Conservation (phyloP, 2,329 filamentous ascomycete genomes). For the Ophiobolus disseminans region DNA sequence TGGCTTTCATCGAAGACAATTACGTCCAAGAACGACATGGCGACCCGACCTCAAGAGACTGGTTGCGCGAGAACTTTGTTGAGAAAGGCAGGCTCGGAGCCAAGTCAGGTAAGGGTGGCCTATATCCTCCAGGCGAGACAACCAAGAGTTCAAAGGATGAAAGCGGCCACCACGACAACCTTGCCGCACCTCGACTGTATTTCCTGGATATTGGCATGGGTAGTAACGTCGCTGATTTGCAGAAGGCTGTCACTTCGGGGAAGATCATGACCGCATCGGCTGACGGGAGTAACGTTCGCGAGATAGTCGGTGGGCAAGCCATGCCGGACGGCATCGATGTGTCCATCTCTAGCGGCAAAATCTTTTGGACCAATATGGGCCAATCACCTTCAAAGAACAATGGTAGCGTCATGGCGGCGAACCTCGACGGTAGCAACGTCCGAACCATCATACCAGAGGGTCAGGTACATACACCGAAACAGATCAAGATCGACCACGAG, state of each 20-base stretch:
- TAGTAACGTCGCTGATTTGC: slow-evolving; percentile 6
- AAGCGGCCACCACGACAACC: slow-evolving; percentile 9
- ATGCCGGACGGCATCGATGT: slow-evolving; percentile 46
- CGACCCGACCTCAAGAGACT: slow-evolving; percentile 52
- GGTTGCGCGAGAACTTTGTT: slow-evolving; percentile 55
- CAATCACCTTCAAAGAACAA: slow-evolving; percentile 35
- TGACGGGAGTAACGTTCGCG: slow-evolving; percentile 9
- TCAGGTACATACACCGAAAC: slow-evolving; percentile 53
- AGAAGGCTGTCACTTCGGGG: slow-evolving; percentile 4
- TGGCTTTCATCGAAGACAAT: slow-evolving; percentile 61
- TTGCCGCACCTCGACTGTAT: slow-evolving; percentile 6
- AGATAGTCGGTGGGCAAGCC: slow-evolving; percentile 11
- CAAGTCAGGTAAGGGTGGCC: slow-evolving; percentile 42
- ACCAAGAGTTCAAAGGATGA: slow-evolving; percentile 44
- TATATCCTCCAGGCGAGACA: slow-evolving; percentile 33
- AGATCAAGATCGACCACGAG: slow-evolving; percentile 31
- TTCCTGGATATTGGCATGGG: slow-evolving; percentile 17
- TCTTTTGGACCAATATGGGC: slow-evolving; percentile 44
- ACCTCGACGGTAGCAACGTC: slow-evolving; percentile 59
- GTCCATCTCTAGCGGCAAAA: slow-evolving; percentile 19
- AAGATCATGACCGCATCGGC: slow-evolving; percentile 16
- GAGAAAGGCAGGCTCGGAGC: slow-evolving; percentile 56
- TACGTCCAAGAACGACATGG: slow-evolving; percentile 60
- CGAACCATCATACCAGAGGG: slow-evolving; percentile 54
- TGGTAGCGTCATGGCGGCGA: slow-evolving; percentile 54